Percentiles rank a stretch among this genome's conserved stretches.
Evolutionary conservation across 2,329 filamentous ascomycete genomes (phyloP).

Genomic region (Cryphonectria parasitica): DNA sequence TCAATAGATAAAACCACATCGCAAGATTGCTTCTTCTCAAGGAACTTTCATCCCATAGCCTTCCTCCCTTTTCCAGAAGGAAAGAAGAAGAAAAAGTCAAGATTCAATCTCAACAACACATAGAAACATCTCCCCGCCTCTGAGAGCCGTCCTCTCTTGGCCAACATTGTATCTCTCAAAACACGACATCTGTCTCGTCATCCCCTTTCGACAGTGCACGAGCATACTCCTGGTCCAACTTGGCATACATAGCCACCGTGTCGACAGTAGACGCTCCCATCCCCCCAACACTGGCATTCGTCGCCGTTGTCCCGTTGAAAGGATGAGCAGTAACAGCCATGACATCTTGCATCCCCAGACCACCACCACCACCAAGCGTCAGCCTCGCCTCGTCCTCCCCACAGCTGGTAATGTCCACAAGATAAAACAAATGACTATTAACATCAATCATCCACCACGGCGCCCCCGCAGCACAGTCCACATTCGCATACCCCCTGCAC

Average conservation of each 20-base stretch:
- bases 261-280: slow-evolving; percentile 1
- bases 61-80: no score
- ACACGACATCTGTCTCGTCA: background rate
- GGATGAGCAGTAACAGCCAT: background rate
- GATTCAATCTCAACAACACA: background rate
- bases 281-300: slow-evolving; percentile 8
- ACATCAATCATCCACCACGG: slow-evolving; percentile 21
- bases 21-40: background rate
- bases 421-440: slow-evolving; percentile 17
- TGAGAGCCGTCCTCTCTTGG: background rate
- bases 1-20: background rate
- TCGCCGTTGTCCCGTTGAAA: slow-evolving; percentile 17
- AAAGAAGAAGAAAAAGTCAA: background rate
- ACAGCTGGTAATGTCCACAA: slow-evolving; percentile 19
- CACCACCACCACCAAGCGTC: background rate
- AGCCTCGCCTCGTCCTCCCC: slow-evolving; percentile 11
- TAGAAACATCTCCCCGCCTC: background rate
- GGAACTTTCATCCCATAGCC: background rate
- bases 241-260: slow-evolving; percentile 20
- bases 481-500: slow-evolving; percentile 18
- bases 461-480: slow-evolving; percentile 14
- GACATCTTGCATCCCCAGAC: background rate
- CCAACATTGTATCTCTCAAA: background rate
- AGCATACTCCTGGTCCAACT: slow-evolving; percentile 23
- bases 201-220: slow-evolving; percentile 1